These are phyloP conservation scores for Trebouxia sp. DNA, from an alignment of 139 green algal species.

Conservation along the genomic window DNA sequence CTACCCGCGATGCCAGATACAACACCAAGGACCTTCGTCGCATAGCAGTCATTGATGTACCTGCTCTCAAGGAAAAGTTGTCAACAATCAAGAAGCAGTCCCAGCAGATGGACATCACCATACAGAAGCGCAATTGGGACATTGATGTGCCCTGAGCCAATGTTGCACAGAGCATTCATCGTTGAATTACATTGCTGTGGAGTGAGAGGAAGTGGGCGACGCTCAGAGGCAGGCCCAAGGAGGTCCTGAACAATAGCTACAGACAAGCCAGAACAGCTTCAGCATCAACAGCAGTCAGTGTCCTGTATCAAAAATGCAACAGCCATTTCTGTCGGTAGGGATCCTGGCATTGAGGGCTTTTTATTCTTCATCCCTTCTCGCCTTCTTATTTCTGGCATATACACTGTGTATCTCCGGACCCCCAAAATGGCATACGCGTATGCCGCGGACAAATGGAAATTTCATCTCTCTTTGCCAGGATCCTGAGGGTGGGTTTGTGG, in stretches of 20 bases:
- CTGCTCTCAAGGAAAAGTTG: not conserved
- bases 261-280: too few species aligned
- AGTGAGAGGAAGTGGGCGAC: too few species aligned
- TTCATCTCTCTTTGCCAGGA: not conserved
- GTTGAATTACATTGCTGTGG: not conserved
- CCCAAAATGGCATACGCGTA: not conserved
- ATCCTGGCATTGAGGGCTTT: not conserved
- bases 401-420: not conserved
- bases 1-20: not conserved
- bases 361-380: not conserved
- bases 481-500: conserved; percentile 12
- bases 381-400: not conserved
- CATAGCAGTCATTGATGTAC: not conserved
- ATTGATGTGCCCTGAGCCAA: not conserved
- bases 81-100: not conserved
- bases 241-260: too few species aligned
- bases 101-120: conserved; percentile 1
- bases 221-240: too few species aligned
- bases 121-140: not conserved
- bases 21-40: not conserved
- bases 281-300: not conserved
- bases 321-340: conserved; percentile 8
- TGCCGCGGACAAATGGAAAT: not conserved
- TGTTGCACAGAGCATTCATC: not conserved
- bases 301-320: not conserved